Percentiles rank a stretch among this genome's conserved stretches.
Conservation (phyloP, 768 basidiomycete species). For the Mycena olivaceomarginata region DNA sequence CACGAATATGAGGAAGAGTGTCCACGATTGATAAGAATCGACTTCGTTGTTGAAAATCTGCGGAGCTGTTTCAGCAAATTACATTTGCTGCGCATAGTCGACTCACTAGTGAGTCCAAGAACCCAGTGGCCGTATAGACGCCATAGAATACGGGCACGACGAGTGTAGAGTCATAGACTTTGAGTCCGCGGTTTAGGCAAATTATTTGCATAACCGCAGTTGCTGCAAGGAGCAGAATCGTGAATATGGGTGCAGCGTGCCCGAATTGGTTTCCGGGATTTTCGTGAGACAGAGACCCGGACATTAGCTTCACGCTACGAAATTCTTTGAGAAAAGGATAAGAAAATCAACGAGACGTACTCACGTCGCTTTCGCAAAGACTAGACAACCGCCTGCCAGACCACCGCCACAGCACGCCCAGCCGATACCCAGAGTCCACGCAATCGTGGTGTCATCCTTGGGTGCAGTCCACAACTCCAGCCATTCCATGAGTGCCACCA, state of each 20-base stretch:
- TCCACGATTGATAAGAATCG: constrained; percentile 91
- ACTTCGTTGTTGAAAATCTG: constrained; percentile 91
- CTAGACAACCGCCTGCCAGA: constrained; percentile 91
- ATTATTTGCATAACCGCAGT: constrained; percentile 95
- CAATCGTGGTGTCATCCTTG: constrained; percentile 89
- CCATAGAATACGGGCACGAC: constrained; percentile 98
- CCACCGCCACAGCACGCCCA: constrained; percentile 97
- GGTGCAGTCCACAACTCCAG: constrained; percentile 86
- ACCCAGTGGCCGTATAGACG: constrained; percentile 90
- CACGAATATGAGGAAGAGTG: constrained; percentile 89
- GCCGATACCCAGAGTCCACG: constrained; percentile 94
- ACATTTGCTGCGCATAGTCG: neutral
- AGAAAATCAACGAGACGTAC: constrained; percentile 48
- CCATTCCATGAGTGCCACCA: constrained; percentile 74
- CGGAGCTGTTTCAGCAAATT: neutral
- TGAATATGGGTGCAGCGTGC: constrained; percentile 87
- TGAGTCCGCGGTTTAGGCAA: constrained; percentile 93
- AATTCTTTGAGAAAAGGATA: constrained; percentile 16
- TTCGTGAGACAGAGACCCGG: constrained; percentile 84
- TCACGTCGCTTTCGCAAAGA: constrained; percentile 85
- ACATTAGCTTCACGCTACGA: constrained; percentile 85
- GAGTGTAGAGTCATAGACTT: constrained; percentile 91
- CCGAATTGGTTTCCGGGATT: constrained; percentile 93
- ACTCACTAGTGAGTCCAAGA: constrained; percentile 64
- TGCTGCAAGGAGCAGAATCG: constrained; percentile 76